Evolutionary conservation across 495 filamentous ascomycete genomes (phyloP).

Genomic region (Cairneyella variabilis): DNA sequence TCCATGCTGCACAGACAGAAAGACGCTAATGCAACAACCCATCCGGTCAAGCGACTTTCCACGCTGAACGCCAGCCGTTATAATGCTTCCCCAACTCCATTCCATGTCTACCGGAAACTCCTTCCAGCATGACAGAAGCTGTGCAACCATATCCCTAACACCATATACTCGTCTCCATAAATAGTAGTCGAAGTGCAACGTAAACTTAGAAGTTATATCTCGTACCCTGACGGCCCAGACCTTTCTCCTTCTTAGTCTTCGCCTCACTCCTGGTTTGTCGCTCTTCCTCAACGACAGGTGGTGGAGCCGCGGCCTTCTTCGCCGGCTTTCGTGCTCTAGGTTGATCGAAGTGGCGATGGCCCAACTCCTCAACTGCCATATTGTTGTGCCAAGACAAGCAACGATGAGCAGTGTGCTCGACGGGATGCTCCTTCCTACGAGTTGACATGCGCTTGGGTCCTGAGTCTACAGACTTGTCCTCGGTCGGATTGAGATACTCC

Average conservation of each 20-base stretch:
- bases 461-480: conserved; percentile 43
- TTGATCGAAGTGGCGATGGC: conserved; percentile 78
- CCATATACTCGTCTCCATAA: too few relatives aligned
- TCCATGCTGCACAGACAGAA: too few relatives aligned
- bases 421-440: conserved; percentile 64
- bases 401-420: conserved; percentile 54
- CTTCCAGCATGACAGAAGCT: too few relatives aligned
- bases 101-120: too few relatives aligned
- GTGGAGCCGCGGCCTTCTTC: conserved; percentile 39
- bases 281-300: conserved; percentile 28
- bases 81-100: too few relatives aligned
- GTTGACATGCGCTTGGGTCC: conserved; percentile 68
- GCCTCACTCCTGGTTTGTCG: conserved; percentile 37
- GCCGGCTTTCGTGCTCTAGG: conserved; percentile 59
- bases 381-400: conserved; percentile 83
- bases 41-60: too few relatives aligned
- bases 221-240: conserved; percentile 16
- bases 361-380: conserved; percentile 68
- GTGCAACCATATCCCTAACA: too few relatives aligned
- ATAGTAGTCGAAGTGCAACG: too few relatives aligned
- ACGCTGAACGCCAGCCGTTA: too few relatives aligned
- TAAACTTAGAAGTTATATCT: conserved; percentile 10
- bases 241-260: conserved; percentile 43
- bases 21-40: too few relatives aligned
- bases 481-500: conserved; percentile 60